phyloP scores from a whole-genome alignment of 2,329 filamentous ascomycete species.

The Diaporthe amygdali region DNA sequence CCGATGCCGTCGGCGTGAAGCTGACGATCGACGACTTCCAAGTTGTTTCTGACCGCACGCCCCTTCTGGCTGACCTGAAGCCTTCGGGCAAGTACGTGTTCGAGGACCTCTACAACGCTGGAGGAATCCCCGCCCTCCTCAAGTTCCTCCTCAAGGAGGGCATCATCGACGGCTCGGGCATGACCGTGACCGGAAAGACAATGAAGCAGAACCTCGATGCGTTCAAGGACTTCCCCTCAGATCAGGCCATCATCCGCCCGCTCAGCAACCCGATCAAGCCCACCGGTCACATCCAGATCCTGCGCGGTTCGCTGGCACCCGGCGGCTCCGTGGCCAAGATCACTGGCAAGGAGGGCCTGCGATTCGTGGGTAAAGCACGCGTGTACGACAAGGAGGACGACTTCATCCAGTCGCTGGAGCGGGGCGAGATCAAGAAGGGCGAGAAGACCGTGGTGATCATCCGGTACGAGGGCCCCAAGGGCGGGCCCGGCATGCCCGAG shows the following conservation, averaged over 20 bases:
- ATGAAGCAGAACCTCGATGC: constrained; percentile 82
- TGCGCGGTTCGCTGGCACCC: constrained; percentile 84
- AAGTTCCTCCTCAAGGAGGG: constrained; percentile 86
- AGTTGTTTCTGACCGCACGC: constrained; percentile 76
- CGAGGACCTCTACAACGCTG: constrained; percentile 83
- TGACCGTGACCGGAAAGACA: constrained; percentile 89
- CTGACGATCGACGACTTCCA: constrained; percentile 89
- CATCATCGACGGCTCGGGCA: constrained; percentile 78
- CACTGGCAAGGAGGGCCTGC: constrained; percentile 89
- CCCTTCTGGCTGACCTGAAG: constrained; percentile 83
- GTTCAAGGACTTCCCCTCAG: constrained; percentile 75
- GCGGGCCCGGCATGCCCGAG: constrained; percentile 93
- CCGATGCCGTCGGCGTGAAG: constrained; percentile 80
- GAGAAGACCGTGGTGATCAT: constrained; percentile 92
- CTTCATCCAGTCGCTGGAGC: constrained; percentile 78
- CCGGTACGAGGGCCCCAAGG: constrained; percentile 92
- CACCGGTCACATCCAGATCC: constrained; percentile 87
- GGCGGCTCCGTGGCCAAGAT: constrained; percentile 91
- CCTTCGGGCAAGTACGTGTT: constrained; percentile 89
- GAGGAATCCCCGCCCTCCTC: constrained; percentile 84
- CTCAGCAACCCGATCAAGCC: constrained; percentile 84
- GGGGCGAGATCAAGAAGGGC: constrained; percentile 78
- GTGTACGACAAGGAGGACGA: constrained; percentile 85
- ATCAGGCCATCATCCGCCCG: constrained; percentile 82
- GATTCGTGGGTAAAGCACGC: constrained; percentile 79